Evolutionary conservation across 2,329 filamentous ascomycete genomes (phyloP).

Genomic region (Exophiala alcalophila): DNA sequence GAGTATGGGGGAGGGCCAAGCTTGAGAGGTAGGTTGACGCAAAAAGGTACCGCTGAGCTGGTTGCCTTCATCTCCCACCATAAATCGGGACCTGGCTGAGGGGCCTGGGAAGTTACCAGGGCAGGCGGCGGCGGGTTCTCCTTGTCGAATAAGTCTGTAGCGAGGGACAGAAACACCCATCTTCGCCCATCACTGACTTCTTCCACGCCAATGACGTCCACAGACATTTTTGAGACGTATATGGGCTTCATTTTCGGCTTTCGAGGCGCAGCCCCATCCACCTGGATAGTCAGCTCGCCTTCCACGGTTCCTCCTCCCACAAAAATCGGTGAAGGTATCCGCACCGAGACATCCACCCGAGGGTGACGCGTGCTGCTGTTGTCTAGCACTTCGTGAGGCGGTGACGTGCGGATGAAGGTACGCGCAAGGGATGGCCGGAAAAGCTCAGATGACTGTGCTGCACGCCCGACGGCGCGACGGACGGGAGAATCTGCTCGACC

Average conservation of each 20-base stretch:
- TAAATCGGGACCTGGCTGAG: constrained; percentile 26
- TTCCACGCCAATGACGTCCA: constrained; percentile 54
- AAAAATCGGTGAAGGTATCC: constrained; percentile 51
- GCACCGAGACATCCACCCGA: constrained; percentile 49
- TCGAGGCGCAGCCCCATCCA: constrained; percentile 47
- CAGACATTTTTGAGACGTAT: constrained; percentile 48
- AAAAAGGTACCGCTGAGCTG: constrained; percentile 49
- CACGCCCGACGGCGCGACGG: constrained; percentile 42
- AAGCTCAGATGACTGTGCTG: constrained; percentile 44
- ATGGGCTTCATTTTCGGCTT: constrained; percentile 39
- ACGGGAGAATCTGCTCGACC: constrained; percentile 51
- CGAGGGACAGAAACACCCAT: constrained; percentile 51
- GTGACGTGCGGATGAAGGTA: constrained; percentile 48
- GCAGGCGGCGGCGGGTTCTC: constrained; percentile 50
- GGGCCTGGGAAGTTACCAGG: constrained; percentile 48
- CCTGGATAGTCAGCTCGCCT: constrained; percentile 47
- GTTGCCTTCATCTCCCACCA: constrained; percentile 53
- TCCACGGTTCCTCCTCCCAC: constrained; percentile 56
- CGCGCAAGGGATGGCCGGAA: constrained; percentile 44
- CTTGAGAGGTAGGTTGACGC: constrained; percentile 52
- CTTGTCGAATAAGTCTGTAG: constrained; percentile 51
- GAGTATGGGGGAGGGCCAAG: constrained; percentile 55
- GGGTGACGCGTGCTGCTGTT: constrained; percentile 50
- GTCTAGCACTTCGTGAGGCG: constrained; percentile 50
- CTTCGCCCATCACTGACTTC: constrained; percentile 47